phyloP scores from a whole-genome alignment of 2,329 filamentous ascomycete species.

The Arthrobotrys conoides region DNA sequence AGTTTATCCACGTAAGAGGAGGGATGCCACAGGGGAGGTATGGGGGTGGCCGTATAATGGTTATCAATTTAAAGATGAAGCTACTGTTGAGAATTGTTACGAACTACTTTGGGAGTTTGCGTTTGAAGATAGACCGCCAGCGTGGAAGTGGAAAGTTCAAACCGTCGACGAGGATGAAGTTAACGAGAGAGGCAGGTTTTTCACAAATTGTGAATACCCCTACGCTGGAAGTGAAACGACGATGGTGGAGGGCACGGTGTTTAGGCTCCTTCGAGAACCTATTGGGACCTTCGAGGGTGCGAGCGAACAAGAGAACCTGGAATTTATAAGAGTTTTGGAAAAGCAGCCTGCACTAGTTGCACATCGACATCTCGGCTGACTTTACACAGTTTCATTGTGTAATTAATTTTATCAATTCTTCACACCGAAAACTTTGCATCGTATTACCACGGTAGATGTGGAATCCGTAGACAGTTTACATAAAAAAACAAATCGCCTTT shows the following conservation, averaged over 20 bases:
- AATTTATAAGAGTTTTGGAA: not conserved
- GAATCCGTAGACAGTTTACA: not conserved
- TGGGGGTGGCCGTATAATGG: not conserved
- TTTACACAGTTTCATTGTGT: not conserved
- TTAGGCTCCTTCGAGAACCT: conserved; percentile 24
- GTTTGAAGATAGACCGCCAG: not conserved
- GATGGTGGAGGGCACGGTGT: conserved; percentile 43
- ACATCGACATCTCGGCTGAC: not conserved
- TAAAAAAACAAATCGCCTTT: not conserved
- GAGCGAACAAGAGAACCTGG: conserved; percentile 26
- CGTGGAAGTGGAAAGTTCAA: conserved; percentile 30
- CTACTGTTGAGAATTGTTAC: conserved; percentile 27
- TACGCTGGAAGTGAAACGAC: not conserved
- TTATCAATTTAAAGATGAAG: conserved; percentile 3
- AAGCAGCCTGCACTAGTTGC: not conserved
- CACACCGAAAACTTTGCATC: not conserved
- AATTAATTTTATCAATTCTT: not conserved
- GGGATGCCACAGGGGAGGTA: not conserved
- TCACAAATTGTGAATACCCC: conserved; percentile 8
- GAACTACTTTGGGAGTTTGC: conserved; percentile 24
- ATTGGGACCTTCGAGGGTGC: conserved; percentile 14
- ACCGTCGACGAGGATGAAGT: conserved; percentile 24
- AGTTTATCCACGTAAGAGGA: conserved; percentile 8
- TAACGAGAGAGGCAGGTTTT: conserved; percentile 33
- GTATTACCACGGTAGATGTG: not conserved